phyloP scores from a whole-genome alignment of 192 early-diverging fungal species.

The Geranomyces michiganensis region DNA sequence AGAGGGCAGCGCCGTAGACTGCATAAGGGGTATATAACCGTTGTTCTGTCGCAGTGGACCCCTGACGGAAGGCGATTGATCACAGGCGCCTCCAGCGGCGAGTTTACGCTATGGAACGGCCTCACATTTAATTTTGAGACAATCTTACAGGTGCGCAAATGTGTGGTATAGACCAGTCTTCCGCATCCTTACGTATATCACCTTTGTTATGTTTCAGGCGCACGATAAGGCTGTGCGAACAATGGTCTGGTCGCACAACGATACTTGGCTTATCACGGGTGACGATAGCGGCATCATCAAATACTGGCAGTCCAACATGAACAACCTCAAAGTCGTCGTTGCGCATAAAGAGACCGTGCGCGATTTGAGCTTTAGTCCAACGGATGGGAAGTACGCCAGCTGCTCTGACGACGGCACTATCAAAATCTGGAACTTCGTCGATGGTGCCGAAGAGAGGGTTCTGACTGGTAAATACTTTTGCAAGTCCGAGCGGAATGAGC shows the following conservation, averaged over 20 bases:
- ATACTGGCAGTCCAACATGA: constrained; percentile 98
- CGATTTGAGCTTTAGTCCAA: constrained; percentile 91
- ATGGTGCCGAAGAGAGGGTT: constrained; percentile 75
- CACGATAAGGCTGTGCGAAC: constrained; percentile 92
- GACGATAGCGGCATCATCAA: constrained; percentile 93
- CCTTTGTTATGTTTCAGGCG: constrained; percentile 49
- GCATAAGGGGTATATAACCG: constrained; percentile 23
- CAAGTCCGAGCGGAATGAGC: background rate
- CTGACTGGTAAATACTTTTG: constrained; percentile 56
- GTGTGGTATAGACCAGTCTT: too few relatives aligned
- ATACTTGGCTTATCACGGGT: constrained; percentile 92
- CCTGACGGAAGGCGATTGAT: constrained; percentile 93
- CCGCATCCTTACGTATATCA: background rate
- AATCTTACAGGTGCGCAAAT: constrained; percentile 78
- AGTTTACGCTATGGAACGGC: constrained; percentile 98
- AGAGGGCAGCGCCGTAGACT: too few relatives aligned
- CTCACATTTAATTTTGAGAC: constrained; percentile 98
- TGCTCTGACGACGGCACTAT: constrained; percentile 94
- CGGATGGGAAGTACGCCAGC: constrained; percentile 90
- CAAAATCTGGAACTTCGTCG: constrained; percentile 96
- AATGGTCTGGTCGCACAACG: constrained; percentile 97
- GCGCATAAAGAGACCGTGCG: constrained; percentile 89
- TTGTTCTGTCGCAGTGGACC: constrained; percentile 86
- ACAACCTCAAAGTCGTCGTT: constrained; percentile 83
- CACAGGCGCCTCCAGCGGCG: constrained; percentile 90